Percentiles rank a stretch among this genome's conserved stretches.
phyloP scores from a whole-genome alignment of 2,329 filamentous ascomycete species.

The Fusarium falciforme region DNA sequence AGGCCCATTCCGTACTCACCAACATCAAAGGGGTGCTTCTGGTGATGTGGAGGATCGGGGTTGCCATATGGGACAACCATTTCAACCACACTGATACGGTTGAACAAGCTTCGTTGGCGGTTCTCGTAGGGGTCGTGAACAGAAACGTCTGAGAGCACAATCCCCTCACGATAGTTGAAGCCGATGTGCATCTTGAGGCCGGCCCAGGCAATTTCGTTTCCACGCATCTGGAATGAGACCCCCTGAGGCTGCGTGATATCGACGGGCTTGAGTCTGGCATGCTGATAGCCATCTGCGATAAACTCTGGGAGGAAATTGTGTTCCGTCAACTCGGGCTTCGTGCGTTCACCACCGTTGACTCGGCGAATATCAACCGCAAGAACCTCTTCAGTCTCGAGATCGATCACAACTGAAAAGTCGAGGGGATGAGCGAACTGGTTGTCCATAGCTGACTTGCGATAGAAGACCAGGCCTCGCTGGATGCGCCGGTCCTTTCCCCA shows the following conservation, averaged over 20 bases:
- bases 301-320: conserved; percentile 53
- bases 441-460: conserved; percentile 77
- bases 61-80: conserved; percentile 83
- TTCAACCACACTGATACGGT: conserved; percentile 75
- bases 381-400: conserved; percentile 61
- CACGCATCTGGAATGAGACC: conserved; percentile 58
- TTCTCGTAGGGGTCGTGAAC: conserved; percentile 64
- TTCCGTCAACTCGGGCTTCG: conserved; percentile 55
- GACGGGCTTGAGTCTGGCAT: conserved; percentile 51
- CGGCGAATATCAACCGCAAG: conserved; percentile 56
- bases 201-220: conserved; percentile 66
- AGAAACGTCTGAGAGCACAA: conserved; percentile 75
- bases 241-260: conserved; percentile 55
- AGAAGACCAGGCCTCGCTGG: conserved; percentile 86
- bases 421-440: conserved; percentile 70
- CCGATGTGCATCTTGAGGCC: conserved; percentile 77
- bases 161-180: conserved; percentile 78
- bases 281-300: conserved; percentile 49
- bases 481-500: conserved; percentile 78
- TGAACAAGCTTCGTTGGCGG: conserved; percentile 68
- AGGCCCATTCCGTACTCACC: conserved; percentile 86
- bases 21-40: conserved; percentile 84
- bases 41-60: conserved; percentile 81
- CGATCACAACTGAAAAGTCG: conserved; percentile 57
- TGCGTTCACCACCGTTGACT: conserved; percentile 57